These are phyloP conservation scores for Candida koratica DNA, from an alignment of 805 yeast genomes.

Conservation along the genomic window DNA sequence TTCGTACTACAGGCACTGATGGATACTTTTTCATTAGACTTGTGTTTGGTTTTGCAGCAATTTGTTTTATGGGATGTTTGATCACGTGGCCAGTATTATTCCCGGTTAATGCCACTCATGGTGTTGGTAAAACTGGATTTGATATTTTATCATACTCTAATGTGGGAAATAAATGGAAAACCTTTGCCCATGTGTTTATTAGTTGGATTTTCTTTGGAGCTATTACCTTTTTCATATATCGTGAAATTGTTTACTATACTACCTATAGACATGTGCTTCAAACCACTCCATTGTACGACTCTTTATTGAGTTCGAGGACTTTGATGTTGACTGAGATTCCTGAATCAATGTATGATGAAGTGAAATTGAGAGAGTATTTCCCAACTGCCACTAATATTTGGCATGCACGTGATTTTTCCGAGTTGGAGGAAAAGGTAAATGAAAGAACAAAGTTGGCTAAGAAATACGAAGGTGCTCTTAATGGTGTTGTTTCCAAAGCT, in stretches of 20 bases:
- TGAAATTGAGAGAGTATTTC: slow-evolving; percentile 52
- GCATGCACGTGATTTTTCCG: slow-evolving; percentile 60
- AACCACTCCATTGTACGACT: slow-evolving; percentile 69
- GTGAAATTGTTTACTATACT: slow-evolving; percentile 68
- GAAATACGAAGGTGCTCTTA: slow-evolving; percentile 65
- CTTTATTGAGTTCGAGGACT: slow-evolving; percentile 66
- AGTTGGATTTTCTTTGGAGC: slow-evolving; percentile 72
- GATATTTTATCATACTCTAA: slow-evolving; percentile 63
- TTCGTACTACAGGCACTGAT: slow-evolving; percentile 71
- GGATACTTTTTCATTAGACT: slow-evolving; percentile 74
- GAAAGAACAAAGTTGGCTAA: slow-evolving; percentile 59
- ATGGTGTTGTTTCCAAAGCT: slow-evolving; percentile 56
- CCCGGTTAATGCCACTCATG: slow-evolving; percentile 58
- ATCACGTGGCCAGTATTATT: slow-evolving; percentile 65
- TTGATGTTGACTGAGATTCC: slow-evolving; percentile 69
- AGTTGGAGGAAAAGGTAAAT: slow-evolving; percentile 52
- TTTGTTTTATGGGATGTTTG: slow-evolving; percentile 52
- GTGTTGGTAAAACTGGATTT: slow-evolving; percentile 53
- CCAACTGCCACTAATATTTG: slow-evolving; percentile 58
- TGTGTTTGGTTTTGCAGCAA: slow-evolving; percentile 48
- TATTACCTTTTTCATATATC: slow-evolving; percentile 63
- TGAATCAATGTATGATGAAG: slow-evolving; percentile 43
- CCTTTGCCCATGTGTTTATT: slow-evolving; percentile 69
- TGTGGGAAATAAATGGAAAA: slow-evolving; percentile 58
- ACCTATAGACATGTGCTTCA: slow-evolving; percentile 71